phyloP scores from a whole-genome alignment of 106 monocot genomes.

The Vanilla planifolia region DNA sequence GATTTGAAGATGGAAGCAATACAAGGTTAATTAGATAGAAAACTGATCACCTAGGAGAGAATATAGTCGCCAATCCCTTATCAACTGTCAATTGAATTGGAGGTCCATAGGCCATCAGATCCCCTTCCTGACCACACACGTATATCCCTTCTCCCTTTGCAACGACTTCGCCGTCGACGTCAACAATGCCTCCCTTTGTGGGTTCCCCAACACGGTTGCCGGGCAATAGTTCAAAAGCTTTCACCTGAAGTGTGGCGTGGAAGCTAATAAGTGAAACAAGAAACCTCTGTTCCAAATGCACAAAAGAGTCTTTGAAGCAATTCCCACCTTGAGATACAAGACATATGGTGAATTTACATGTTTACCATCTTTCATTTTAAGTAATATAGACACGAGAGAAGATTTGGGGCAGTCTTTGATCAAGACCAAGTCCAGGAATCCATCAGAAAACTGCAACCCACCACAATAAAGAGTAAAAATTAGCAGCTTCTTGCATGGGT shows the following conservation, averaged over 20 bases:
- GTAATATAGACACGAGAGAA: conserved; percentile 36
- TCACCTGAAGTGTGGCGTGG: conserved; percentile 48
- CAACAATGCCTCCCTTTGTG: conserved; percentile 68
- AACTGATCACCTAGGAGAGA: conserved; percentile 44
- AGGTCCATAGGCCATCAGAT: conserved; percentile 72
- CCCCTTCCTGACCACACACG: conserved; percentile 11
- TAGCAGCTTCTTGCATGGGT: not conserved
- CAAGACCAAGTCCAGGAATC: conserved; percentile 71
- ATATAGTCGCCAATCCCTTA: conserved; percentile 66
- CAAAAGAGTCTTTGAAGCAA: not conserved
- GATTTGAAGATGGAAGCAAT: no score
- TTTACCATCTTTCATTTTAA: conserved; percentile 59
- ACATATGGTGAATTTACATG: conserved; percentile 65
- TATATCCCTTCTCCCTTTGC: conserved; percentile 48
- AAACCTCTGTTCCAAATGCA: no score
- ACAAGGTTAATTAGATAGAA: no score
- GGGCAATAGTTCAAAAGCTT: conserved; percentile 62
- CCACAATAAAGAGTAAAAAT: conserved; percentile 5
- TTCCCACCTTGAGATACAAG: conserved; percentile 62
- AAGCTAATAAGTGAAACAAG: not conserved
- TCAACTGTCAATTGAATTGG: conserved; percentile 53
- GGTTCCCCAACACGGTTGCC: conserved; percentile 49
- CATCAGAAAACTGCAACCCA: conserved; percentile 79
- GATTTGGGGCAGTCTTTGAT: conserved; percentile 65
- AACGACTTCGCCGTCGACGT: conserved; percentile 76